A percentile compares a stretch with the other conserved stretches of the same genome.
phyloP scores from a whole-genome alignment of 2,329 filamentous ascomycete genomes.

The Ophiostoma ips region DNA sequence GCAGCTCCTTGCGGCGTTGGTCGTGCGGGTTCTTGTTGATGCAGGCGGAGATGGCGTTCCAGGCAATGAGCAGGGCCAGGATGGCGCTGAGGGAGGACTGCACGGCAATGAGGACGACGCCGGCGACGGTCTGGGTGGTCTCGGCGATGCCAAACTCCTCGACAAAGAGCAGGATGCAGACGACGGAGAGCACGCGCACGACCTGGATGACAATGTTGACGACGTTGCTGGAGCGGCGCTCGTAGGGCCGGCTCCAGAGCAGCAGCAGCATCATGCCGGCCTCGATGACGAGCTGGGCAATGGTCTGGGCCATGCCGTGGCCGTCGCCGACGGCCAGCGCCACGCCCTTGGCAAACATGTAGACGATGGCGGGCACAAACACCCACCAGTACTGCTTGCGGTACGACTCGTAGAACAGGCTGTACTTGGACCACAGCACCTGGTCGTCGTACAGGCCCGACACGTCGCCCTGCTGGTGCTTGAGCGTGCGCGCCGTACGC shows the following conservation, averaged over 20 bases:
- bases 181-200: slow-evolving; percentile 76
- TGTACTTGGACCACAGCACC: slow-evolving; percentile 87
- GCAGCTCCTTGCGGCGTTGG: slow-evolving; percentile 69
- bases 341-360: slow-evolving; percentile 80
- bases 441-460: slow-evolving; percentile 74
- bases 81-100: slow-evolving; percentile 73
- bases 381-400: slow-evolving; percentile 95
- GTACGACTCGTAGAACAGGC: slow-evolving; percentile 92
- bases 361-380: slow-evolving; percentile 77
- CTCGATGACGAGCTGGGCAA: slow-evolving; percentile 71
- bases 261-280: slow-evolving; percentile 64
- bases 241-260: slow-evolving; percentile 74
- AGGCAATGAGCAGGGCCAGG: slow-evolving; percentile 73
- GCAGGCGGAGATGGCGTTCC: slow-evolving; percentile 75
- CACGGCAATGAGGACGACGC: slow-evolving; percentile 83
- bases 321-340: slow-evolving; percentile 76
- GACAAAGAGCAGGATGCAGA: slow-evolving; percentile 84
- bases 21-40: slow-evolving; percentile 83
- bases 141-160: slow-evolving; percentile 81
- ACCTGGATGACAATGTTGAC: slow-evolving; percentile 89
- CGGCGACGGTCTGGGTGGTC: slow-evolving; percentile 87
- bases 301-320: slow-evolving; percentile 68
- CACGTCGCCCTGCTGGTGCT: slow-evolving; percentile 59
- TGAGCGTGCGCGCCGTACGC: slow-evolving; percentile 58
- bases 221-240: slow-evolving; percentile 74